These are phyloP conservation scores for Pseudognaphalium luteoalbum DNA, from an alignment of 129 eudicot genomes.

Conservation along the genomic window DNA sequence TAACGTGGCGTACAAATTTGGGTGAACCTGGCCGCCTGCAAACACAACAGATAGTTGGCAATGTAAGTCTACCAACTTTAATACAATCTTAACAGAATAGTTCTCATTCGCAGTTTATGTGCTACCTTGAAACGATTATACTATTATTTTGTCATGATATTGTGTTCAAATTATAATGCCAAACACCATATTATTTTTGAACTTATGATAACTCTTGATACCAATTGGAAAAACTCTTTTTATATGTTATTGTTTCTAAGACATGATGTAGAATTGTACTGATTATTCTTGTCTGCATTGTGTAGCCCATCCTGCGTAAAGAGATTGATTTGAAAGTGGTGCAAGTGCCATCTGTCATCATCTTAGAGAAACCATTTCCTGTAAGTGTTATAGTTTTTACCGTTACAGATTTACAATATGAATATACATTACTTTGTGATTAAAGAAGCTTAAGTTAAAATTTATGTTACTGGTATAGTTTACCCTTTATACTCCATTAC, in stretches of 20 bases:
- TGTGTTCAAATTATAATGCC: neutral
- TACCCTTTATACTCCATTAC: neutral
- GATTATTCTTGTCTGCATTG: constrained; percentile 19
- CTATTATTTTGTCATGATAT: neutral
- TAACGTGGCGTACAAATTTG: constrained; percentile 97
- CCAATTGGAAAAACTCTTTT: neutral
- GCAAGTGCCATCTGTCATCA: constrained; percentile 70
- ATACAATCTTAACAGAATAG: neutral
- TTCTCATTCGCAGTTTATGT: neutral
- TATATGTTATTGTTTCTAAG: too few relatives aligned
- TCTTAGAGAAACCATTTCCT: constrained; percentile 74
- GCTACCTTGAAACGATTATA: neutral
- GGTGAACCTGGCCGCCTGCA: constrained; percentile 99
- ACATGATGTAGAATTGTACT: neutral
- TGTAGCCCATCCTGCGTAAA: constrained; percentile 75
- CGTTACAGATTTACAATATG: too few relatives aligned
- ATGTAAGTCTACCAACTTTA: constrained; percentile 48
- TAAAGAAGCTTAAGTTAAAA: too few relatives aligned
- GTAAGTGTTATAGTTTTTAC: constrained; percentile 37
- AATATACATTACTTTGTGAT: too few relatives aligned
- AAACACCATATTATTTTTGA: neutral
- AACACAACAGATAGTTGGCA: constrained; percentile 91
- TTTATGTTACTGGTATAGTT: too few relatives aligned
- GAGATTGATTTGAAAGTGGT: constrained; percentile 78
- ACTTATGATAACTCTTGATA: neutral